Evolutionary conservation across 2,329 filamentous ascomycete genomes (phyloP).

Genomic region (Thermoascus crustaceus): DNA sequence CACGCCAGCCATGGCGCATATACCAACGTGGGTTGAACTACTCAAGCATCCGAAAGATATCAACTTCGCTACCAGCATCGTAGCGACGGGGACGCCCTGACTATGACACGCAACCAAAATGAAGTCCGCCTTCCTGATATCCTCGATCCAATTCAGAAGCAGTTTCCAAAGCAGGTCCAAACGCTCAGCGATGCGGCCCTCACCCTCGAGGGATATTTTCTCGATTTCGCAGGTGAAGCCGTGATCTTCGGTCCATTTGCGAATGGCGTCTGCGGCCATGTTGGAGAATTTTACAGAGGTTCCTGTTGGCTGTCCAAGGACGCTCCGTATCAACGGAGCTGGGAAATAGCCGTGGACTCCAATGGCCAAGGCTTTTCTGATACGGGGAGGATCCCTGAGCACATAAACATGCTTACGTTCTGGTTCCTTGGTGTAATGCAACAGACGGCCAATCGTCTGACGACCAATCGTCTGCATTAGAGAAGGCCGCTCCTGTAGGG

Average conservation of each 20-base stretch:
- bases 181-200: slow-evolving; percentile 82
- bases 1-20: slow-evolving; percentile 86
- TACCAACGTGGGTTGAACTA: slow-evolving; percentile 65
- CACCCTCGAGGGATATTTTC: slow-evolving; percentile 88
- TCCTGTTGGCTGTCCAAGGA: slow-evolving; percentile 90
- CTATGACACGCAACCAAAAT: slow-evolving; percentile 90
- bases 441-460: slow-evolving; percentile 21
- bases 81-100: slow-evolving; percentile 85
- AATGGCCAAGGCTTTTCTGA: slow-evolving; percentile 83
- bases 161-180: slow-evolving; percentile 93
- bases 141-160: slow-evolving; percentile 87
- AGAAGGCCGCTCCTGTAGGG: slow-evolving; percentile 46
- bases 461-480: slow-evolving; percentile 50
- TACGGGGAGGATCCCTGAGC: slow-evolving; percentile 57
- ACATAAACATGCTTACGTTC: slow-evolving; percentile 64
- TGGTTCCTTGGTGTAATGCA: slow-evolving; percentile 47
- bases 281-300: slow-evolving; percentile 91
- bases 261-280: slow-evolving; percentile 74
- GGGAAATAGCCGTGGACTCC: slow-evolving; percentile 94
- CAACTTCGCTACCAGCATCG: slow-evolving; percentile 87
- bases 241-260: slow-evolving; percentile 68
- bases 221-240: slow-evolving; percentile 76
- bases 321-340: slow-evolving; percentile 73
- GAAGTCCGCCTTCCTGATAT: slow-evolving; percentile 79
- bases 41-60: slow-evolving; percentile 82